Evolutionary conservation across 1,284 basidiomycete species (phyloP), one percentile per base, ranked within the genome.

Genomic region (Puccinia novopanici): DNA sequence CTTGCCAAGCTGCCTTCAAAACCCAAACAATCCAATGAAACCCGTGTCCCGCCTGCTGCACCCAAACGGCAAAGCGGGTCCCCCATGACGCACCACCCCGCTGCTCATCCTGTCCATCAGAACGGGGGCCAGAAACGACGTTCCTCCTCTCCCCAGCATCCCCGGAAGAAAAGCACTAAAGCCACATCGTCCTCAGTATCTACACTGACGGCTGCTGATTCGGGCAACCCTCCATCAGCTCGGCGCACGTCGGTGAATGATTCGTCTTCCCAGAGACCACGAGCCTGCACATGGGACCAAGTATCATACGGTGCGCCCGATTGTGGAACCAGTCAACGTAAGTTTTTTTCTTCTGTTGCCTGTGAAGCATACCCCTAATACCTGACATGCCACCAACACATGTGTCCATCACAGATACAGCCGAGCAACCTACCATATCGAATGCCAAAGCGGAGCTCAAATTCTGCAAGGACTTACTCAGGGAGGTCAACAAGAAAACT

Each of bases 121-220:
- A 85, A 84, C 52, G 85, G 88, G 65, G 87, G 88, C 34, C 90
- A 92, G 67, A 90, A 92, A 72, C 87, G 90, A 0, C 93, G 92
- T 4, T 91, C 90, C 0, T 90, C 91, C n/a, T 89, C 92, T 9
- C 92, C 90, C 22, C 91, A 91, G 19, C 88, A 82, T 55, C 73
- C 73, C 40, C 80, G 88, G 19, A 86, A 88, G 52, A 82, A 82
- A 67, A 71, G 82, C 10, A 86, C 86, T 8, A 83, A 83, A 40
- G 85, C 86, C 50, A 85, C 86, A 34, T 85, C 86, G 9, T 86
- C 86, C 15, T 86, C 87, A n/a, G 86, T 86, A 40, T 88, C 88
- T 63, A 87, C 90, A 82, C 96, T 98, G 86, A 95, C 98, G 55
- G 95, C 98, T 84, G 94, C 95, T 15, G 95, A 95, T 24, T 91